phyloP scores from a whole-genome alignment of 2,329 filamentous ascomycete species.

The Curvularia sp. region DNA sequence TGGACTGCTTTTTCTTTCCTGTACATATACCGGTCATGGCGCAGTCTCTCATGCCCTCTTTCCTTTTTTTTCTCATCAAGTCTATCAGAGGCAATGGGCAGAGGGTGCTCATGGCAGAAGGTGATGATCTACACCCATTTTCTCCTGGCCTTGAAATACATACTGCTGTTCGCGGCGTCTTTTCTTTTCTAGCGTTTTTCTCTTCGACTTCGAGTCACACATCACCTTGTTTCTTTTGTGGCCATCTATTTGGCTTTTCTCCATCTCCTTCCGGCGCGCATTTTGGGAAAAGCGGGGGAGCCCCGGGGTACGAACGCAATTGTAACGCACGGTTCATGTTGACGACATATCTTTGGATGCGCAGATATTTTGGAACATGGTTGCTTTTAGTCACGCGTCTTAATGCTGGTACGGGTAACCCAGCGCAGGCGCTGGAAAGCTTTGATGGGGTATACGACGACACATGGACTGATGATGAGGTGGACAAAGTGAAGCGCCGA shows the following conservation, averaged over 20 bases:
- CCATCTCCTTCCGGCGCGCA: slow-evolving; percentile 26
- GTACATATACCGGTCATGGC: slow-evolving; percentile 38
- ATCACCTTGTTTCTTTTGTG: slow-evolving; percentile 25
- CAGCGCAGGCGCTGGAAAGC: slow-evolving; percentile 44
- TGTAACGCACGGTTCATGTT: slow-evolving; percentile 16
- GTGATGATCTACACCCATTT: slow-evolving; percentile 25
- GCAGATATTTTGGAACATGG: slow-evolving; percentile 20
- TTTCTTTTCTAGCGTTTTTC: slow-evolving; percentile 13
- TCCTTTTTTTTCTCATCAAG: slow-evolving; percentile 23
- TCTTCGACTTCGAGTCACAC: slow-evolving; percentile 5
- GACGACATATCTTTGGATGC: slow-evolving; percentile 20
- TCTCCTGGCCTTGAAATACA: slow-evolving; percentile 13
- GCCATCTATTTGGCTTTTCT: slow-evolving; percentile 22
- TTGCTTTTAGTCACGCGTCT: slow-evolving; percentile 36
- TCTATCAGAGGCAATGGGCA: slow-evolving; percentile 23
- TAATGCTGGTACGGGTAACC: slow-evolving; percentile 33
- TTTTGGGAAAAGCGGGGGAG: slow-evolving; percentile 22
- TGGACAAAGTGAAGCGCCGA: slow-evolving; percentile 24
- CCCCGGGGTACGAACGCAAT: slow-evolving; percentile 18
- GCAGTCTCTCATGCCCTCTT: slow-evolving; percentile 18
- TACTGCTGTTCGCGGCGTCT: slow-evolving; percentile 14
- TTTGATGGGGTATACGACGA: slow-evolving; percentile 34
- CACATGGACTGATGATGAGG: slow-evolving; percentile 30
- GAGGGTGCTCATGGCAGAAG: slow-evolving; percentile 18
- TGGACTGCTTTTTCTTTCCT: slow-evolving; percentile 23